A percentile compares a stretch with the other conserved stretches of the same genome.
These are phyloP conservation scores for Penicillium occitanis DNA, from an alignment of 2,329 filamentous ascomycete genomes.

Conservation along the genomic window DNA sequence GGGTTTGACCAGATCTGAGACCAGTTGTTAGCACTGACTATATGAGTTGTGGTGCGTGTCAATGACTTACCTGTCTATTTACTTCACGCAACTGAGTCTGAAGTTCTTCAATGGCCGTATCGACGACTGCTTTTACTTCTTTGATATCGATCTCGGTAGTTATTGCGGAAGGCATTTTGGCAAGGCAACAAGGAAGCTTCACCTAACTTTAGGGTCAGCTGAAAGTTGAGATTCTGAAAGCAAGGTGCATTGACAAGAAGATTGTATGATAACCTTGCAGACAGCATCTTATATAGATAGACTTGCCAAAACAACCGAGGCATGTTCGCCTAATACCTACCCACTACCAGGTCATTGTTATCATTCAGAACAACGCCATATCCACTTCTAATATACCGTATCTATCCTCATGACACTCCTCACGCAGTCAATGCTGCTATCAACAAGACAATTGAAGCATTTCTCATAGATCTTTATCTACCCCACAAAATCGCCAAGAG, in stretches of 20 bases:
- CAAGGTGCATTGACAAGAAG: neutral
- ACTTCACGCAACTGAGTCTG: neutral
- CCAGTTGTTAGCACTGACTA: neutral
- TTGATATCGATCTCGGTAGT: neutral
- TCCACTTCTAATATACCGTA: neutral
- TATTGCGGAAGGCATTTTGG: conserved; percentile 10
- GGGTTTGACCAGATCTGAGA: conserved; percentile 24
- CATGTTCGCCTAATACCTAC: neutral
- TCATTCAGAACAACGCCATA: neutral
- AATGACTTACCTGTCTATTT: neutral
- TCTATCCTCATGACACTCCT: neutral
- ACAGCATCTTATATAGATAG: conserved; percentile 2
- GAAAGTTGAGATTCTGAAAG: neutral
- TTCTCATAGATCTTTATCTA: neutral
- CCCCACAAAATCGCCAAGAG: conserved; percentile 12
- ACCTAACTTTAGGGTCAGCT: neutral
- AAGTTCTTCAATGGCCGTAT: neutral
- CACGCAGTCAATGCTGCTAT: neutral
- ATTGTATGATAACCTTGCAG: neutral
- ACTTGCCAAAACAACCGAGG: neutral
- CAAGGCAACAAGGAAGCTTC: neutral
- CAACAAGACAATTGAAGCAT: neutral
- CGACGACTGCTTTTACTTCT: conserved; percentile 11
- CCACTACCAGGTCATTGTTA: neutral
- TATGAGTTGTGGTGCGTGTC: neutral